A percentile compares a stretch with the other conserved stretches of the same genome.
Evolutionary conservation across 2,329 filamentous ascomycete genomes (phyloP).

Genomic region (Penicillium sp.): DNA sequence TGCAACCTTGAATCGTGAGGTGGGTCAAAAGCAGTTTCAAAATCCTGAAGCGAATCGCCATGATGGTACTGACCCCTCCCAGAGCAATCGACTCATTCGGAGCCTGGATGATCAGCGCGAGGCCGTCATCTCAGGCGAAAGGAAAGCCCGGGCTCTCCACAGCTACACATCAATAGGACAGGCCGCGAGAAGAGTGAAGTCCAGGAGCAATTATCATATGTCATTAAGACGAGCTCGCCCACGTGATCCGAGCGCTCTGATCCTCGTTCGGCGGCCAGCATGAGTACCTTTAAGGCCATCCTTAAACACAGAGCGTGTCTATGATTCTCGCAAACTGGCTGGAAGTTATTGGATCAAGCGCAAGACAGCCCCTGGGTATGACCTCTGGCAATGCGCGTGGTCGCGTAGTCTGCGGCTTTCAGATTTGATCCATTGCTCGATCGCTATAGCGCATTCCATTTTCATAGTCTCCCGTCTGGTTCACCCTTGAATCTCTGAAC

Average conservation of each 20-base stretch:
- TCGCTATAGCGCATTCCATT: not conserved
- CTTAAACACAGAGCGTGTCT: not conserved
- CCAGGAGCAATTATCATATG: not conserved
- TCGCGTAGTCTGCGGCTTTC: not conserved
- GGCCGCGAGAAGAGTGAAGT: not conserved
- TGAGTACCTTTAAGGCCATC: not conserved
- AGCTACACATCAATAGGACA: not conserved
- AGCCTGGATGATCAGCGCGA: not conserved
- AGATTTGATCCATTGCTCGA: not conserved
- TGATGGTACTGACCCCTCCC: not conserved
- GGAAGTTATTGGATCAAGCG: not conserved
- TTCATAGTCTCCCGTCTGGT: constrained; percentile 71
- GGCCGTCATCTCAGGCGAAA: not conserved
- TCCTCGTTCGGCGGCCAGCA: not conserved
- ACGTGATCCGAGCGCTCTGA: not conserved
- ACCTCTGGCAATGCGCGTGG: not conserved
- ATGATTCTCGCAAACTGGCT: not conserved
- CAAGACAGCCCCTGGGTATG: not conserved
- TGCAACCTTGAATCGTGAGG: not conserved
- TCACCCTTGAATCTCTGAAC: constrained; percentile 87
- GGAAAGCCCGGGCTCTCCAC: not conserved
- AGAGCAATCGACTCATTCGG: not conserved
- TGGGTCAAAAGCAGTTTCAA: not conserved
- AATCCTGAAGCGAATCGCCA: not conserved
- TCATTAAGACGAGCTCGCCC: not conserved